These are phyloP conservation scores for Capsaspora owczarzaki DNA, from an alignment of 78 protist species.

Conservation along the genomic window DNA sequence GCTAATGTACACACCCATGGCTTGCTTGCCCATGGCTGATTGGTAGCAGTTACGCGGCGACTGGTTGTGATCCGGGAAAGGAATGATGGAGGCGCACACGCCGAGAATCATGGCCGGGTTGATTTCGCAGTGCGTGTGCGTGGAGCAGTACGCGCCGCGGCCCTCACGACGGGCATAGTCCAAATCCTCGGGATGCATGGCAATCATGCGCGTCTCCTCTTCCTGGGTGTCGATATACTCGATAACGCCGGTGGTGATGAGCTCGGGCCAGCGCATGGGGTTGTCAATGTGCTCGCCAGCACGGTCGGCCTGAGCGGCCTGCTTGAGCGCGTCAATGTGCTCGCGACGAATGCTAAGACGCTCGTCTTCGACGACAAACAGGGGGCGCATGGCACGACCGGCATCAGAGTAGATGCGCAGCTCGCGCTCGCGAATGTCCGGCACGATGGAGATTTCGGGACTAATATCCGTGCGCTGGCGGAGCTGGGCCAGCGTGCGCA, in stretches of 20 bases:
- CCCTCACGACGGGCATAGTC: neutral
- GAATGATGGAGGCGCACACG: constrained; percentile 96
- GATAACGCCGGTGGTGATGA: constrained; percentile 70
- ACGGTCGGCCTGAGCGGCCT: neutral
- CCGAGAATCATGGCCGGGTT: constrained; percentile 99
- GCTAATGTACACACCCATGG: constrained; percentile 92
- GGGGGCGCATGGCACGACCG: constrained; percentile 95
- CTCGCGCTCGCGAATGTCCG: constrained; percentile 81
- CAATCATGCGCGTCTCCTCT: constrained; percentile 90
- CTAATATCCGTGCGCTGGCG: constrained; percentile 15
- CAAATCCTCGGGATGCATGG: constrained; percentile 4
- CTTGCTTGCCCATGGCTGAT: constrained; percentile 99
- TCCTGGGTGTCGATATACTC: constrained; percentile 95
- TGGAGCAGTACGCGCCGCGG: neutral
- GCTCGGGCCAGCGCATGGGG: constrained; percentile 38
- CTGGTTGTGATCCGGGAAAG: constrained; percentile 99
- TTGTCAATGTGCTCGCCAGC: neutral
- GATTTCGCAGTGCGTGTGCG: constrained; percentile 99
- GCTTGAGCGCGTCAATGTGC: neutral
- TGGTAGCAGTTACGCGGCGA: constrained; percentile 99
- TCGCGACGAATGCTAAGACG: neutral
- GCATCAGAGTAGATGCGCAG: constrained; percentile 60
- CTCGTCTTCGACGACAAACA: constrained; percentile 82
- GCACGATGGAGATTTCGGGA: constrained; percentile 67
- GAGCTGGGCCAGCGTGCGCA: constrained; percentile 9